phyloP scores from a whole-genome alignment of 2,329 filamentous ascomycete genomes.

The Colletotrichum liriopes region DNA sequence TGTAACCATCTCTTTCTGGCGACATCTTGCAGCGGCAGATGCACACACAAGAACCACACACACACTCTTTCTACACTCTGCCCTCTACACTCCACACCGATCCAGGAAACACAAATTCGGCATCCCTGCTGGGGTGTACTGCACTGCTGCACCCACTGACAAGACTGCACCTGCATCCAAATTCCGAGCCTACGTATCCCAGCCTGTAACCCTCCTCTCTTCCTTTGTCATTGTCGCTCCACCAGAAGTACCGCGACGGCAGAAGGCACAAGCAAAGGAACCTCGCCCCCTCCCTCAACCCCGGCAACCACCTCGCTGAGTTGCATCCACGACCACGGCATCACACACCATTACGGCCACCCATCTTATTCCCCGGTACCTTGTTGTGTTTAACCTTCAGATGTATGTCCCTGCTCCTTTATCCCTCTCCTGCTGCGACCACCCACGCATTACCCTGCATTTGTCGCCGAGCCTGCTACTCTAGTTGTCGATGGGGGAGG shows the following conservation, averaged over 20 bases:
- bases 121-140: neutral
- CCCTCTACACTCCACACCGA: neutral
- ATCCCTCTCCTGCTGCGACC: slow-evolving; percentile 4
- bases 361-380: slow-evolving; percentile 22
- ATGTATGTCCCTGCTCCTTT: slow-evolving; percentile 15
- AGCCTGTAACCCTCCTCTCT: neutral
- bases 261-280: neutral
- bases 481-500: neutral
- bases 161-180: slow-evolving; percentile 9
- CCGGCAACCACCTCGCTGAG: neutral
- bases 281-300: neutral
- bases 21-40: slow-evolving; percentile 39
- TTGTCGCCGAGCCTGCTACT: neutral
- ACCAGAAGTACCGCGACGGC: neutral
- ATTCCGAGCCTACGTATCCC: slow-evolving; percentile 7
- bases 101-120: too few species aligned
- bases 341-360: neutral
- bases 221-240: neutral
- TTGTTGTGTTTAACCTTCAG: slow-evolving; percentile 27
- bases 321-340: slow-evolving; percentile 19
- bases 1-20: slow-evolving; percentile 20
- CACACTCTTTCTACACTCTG: neutral
- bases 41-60: slow-evolving; percentile 22
- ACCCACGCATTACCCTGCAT: neutral
- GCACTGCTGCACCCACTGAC: neutral